These are phyloP conservation scores for Diplodia scrobiculata DNA, from an alignment of 2,329 filamentous ascomycete genomes.

Conservation along the genomic window DNA sequence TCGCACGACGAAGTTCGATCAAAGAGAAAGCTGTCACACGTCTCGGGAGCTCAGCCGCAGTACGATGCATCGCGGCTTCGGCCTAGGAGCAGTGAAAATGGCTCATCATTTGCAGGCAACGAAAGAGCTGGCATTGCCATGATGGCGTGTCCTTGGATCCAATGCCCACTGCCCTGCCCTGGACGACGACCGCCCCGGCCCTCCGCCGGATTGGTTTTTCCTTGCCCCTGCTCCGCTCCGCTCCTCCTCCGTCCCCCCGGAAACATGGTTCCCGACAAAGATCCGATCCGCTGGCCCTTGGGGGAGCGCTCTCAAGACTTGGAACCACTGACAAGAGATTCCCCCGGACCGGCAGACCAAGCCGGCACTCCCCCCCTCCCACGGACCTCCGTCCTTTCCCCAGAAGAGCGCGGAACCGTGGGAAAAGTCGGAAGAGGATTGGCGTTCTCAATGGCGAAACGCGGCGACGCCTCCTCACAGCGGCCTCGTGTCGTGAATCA, in stretches of 20 bases:
- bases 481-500: conserved; percentile 1
- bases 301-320: too few species aligned
- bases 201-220: neutral
- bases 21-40: neutral
- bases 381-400: neutral
- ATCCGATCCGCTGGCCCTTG: conserved; percentile 17
- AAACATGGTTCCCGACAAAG: conserved; percentile 4
- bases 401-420: neutral
- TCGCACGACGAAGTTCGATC: neutral
- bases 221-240: neutral
- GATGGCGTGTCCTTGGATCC: too few species aligned
- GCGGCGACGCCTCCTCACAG: neutral
- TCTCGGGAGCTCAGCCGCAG: neutral
- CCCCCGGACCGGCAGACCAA: too few species aligned
- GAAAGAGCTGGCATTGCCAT: neutral
- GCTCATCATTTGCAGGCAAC: conserved; percentile 11
- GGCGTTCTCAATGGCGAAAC: neutral
- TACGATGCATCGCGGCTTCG: neutral
- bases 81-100: neutral
- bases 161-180: neutral
- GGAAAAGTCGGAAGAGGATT: neutral
- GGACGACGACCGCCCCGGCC: neutral
- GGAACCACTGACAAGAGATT: too few species aligned
- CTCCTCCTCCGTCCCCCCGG: neutral
- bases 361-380: neutral